Percentiles rank a stretch among this genome's conserved stretches.
These are phyloP conservation scores for Daldinia grandis DNA, from an alignment of 495 filamentous ascomycete species.

Conservation along the genomic window DNA sequence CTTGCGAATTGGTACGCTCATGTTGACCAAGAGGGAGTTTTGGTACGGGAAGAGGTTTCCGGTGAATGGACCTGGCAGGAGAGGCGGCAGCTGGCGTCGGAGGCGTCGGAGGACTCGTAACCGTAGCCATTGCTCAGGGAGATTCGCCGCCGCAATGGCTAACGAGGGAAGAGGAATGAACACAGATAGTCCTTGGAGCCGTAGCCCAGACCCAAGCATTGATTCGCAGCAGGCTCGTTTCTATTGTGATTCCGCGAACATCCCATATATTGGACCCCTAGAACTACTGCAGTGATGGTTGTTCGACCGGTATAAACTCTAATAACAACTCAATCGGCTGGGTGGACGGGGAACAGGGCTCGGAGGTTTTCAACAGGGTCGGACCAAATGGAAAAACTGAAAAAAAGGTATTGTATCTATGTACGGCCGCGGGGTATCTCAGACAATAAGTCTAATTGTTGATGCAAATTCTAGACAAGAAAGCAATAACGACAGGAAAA, in stretches of 20 bases:
- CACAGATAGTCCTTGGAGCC: conserved; percentile 24
- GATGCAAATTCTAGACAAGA: conserved; percentile 43
- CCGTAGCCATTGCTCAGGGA: conserved; percentile 55
- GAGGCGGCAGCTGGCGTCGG: conserved; percentile 46
- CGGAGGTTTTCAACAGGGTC: conserved; percentile 15
- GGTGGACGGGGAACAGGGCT: conserved; percentile 36
- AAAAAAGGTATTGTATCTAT: conserved; percentile 23
- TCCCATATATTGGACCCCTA: conserved; percentile 22
- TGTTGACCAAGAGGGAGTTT: conserved; percentile 42
- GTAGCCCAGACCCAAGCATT: conserved; percentile 27
- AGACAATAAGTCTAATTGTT: conserved; percentile 35
- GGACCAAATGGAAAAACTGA: conserved; percentile 15
- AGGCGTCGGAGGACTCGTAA: conserved; percentile 46
- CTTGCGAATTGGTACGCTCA: conserved; percentile 45
- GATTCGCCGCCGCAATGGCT: conserved; percentile 22
- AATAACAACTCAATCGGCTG: conserved; percentile 28
- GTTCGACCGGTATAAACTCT: conserved; percentile 40
- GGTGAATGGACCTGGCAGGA: conserved; percentile 49
- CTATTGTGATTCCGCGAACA: conserved; percentile 36
- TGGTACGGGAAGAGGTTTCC: conserved; percentile 52
- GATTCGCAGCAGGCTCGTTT: conserved; percentile 33
- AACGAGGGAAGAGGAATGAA: conserved; percentile 17
- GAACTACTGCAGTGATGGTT: conserved; percentile 19
- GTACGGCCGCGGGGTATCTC: conserved; percentile 36
- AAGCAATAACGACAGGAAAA: conserved; percentile 21